A percentile compares a stretch with the other conserved stretches of the same genome.
phyloP scores from a whole-genome alignment of 2,329 filamentous ascomycete species.

The Zymoseptoria crescenta region DNA sequence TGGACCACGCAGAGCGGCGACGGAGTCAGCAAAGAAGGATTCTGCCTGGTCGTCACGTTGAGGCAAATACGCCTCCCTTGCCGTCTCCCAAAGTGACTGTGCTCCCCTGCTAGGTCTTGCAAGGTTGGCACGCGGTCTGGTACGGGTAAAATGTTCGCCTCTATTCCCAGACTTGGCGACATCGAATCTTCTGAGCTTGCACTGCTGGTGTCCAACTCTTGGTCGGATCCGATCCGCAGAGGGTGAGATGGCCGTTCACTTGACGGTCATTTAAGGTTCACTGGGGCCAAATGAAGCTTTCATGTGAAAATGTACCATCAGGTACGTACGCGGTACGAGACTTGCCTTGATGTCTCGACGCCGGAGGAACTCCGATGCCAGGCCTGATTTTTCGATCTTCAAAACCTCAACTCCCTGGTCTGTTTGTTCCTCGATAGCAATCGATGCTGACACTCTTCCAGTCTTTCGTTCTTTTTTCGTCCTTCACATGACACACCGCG shows the following conservation, averaged over 20 bases:
- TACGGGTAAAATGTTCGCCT: not conserved
- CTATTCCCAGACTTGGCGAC: not conserved
- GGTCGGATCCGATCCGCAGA: not conserved
- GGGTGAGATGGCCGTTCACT: not conserved
- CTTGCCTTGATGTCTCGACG: not conserved
- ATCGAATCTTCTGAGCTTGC: not conserved
- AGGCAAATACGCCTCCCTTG: not conserved
- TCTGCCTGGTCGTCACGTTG: not conserved
- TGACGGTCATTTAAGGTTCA: not conserved
- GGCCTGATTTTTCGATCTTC: not conserved
- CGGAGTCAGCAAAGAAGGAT: not conserved
- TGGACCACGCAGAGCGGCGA: not conserved
- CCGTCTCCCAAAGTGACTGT: not conserved
- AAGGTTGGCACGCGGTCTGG: not conserved
- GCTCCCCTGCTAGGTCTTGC: not conserved
- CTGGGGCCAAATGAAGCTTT: not conserved
- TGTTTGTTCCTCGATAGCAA: not conserved
- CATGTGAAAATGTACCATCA: not conserved
- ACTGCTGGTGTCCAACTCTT: not conserved
- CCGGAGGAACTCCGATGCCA: not conserved
- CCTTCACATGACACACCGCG: not conserved
- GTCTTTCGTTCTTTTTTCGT: not conserved
- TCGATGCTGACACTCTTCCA: not conserved
- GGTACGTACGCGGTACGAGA: not conserved
- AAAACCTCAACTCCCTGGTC: not conserved